Conservation (phyloP, 2,329 filamentous ascomycete species). For the Stemphylium beticola region DNA sequence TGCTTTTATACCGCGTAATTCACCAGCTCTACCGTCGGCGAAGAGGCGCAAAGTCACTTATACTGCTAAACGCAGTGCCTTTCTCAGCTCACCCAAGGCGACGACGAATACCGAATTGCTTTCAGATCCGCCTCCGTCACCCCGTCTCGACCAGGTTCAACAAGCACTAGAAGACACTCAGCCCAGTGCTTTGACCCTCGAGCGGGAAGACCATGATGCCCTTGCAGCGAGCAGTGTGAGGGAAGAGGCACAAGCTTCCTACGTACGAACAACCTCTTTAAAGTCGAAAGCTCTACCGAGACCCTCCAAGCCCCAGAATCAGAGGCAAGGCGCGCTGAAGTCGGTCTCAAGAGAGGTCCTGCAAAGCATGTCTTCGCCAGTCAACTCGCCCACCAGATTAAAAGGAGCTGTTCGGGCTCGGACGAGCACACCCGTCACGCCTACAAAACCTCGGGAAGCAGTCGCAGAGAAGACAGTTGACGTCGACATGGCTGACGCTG, state of each 20-base stretch:
- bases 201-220: constrained; percentile 45
- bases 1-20: constrained; percentile 30
- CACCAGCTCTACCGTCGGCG: constrained; percentile 29
- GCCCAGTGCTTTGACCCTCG: constrained; percentile 29
- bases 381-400: constrained; percentile 7
- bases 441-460: constrained; percentile 6
- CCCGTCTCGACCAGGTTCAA: constrained; percentile 24
- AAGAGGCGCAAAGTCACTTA: constrained; percentile 44
- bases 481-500: constrained; percentile 29
- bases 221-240: constrained; percentile 34
- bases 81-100: constrained; percentile 24
- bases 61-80: constrained; percentile 26
- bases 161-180: constrained; percentile 27
- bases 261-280: constrained; percentile 27
- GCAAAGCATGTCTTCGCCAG: constrained; percentile 28
- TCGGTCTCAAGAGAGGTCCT: constrained; percentile 34
- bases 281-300: constrained; percentile 29
- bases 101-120: constrained; percentile 16
- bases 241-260: constrained; percentile 23
- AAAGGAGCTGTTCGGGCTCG: constrained; percentile 7
- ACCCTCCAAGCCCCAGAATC: constrained; percentile 21
- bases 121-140: constrained; percentile 17
- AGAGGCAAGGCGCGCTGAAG: constrained; percentile 37
- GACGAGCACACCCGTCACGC: constrained; percentile 20
- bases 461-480: constrained; percentile 11